Conservation (phyloP, 2,329 filamentous ascomycete genomes). For the Colletotrichum spinosum region DNA sequence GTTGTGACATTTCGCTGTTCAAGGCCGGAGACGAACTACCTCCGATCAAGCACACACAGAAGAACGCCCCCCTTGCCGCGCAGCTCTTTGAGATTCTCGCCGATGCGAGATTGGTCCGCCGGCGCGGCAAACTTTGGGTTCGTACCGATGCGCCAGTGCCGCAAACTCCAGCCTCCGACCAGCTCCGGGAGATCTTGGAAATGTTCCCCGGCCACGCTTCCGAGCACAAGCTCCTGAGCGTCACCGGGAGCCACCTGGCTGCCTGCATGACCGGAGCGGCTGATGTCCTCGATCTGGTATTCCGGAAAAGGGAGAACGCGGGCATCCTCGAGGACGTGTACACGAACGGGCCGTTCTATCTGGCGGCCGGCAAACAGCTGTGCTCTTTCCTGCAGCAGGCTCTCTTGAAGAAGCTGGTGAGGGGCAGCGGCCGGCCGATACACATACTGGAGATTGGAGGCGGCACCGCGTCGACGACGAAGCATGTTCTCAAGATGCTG, state of each 20-base stretch:
- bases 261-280: constrained; percentile 50
- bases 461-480: constrained; percentile 57
- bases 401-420: constrained; percentile 35
- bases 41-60: constrained; percentile 38
- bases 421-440: background rate
- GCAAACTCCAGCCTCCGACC: constrained; percentile 11
- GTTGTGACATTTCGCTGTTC: constrained; percentile 41
- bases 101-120: constrained; percentile 33
- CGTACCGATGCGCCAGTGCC: constrained; percentile 7
- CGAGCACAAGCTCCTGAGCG: constrained; percentile 47
- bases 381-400: constrained; percentile 4
- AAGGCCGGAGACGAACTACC: constrained; percentile 40
- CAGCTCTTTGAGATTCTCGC: constrained; percentile 44
- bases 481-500: constrained; percentile 44
- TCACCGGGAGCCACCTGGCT: constrained; percentile 49
- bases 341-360: constrained; percentile 6
- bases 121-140: background rate
- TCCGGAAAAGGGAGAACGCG: constrained; percentile 44
- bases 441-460: constrained; percentile 57
- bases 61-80: constrained; percentile 43
- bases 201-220: constrained; percentile 47
- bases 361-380: constrained; percentile 4
- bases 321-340: constrained; percentile 51
- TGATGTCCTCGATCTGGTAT: constrained; percentile 53
- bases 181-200: constrained; percentile 42